Base-by-base conservation (phyloP, 2,329 filamentous ascomycete species). In the Botrytis medusae region DNA sequence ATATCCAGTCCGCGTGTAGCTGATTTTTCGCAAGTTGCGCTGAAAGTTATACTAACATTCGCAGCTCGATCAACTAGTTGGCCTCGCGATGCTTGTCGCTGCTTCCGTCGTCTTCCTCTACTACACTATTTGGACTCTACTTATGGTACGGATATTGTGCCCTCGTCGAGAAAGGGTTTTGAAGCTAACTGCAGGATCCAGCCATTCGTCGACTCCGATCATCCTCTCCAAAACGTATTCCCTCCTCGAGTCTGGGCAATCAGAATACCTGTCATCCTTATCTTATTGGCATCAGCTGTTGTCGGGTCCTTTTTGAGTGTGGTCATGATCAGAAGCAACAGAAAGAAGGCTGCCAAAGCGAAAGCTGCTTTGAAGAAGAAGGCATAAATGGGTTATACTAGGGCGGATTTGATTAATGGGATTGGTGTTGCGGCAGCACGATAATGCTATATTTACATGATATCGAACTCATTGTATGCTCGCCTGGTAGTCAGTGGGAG, bases 261-360 rank as follows among this genome's bases (percentile, higher is more conserved):
- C 82, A 95, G 96, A 83, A 96, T 99, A 81, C 96, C 96, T 79
- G 95, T 99, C 79, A 97, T 99, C 82, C 91, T 99, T 78, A 92
- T 98, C 76, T 90, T 99, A 64, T 87, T 99, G 77, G 95, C 92
- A 77, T 95, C 92, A 74, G 94, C 96, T 74, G 94, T 99, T 74
- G 95, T 99, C 75, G 96, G 96, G 76, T 97, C 94, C 74, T 99
- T 99, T 87, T 88, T 99, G 78, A 92, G 93, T 80, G 91, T 97
- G 81, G 95, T 99, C 81, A 99, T 99, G 96, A 98, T 99, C 85
- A 90, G 93, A 83, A 98, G 95, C 88, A 98, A 98, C 87, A 89
- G 92, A 83, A 98, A 98, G 90, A 98, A 96, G 90, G 94, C 94
- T 5, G 91, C 94, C 78, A 99, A 98, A 89, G 92, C 92, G 76